These are phyloP conservation scores for Lepidium aucheri DNA, from an alignment of 345 rosid genomes.

Conservation along the genomic window DNA sequence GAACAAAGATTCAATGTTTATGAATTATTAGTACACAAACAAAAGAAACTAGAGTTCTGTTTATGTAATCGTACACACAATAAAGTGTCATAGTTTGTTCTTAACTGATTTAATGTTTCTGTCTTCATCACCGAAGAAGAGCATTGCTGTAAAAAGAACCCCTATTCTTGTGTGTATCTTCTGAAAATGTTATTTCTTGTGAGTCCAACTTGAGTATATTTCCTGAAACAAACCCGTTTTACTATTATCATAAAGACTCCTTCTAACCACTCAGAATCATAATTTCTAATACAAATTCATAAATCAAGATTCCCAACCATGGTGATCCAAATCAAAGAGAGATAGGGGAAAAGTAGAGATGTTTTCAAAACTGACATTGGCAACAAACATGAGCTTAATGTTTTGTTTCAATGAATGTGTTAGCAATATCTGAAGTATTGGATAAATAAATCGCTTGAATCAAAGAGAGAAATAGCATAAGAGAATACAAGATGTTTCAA, in stretches of 20 bases:
- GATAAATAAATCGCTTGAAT: not conserved
- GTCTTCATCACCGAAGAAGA: conserved; percentile 76
- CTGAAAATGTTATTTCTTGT: conserved; percentile 80
- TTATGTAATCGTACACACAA: too few relatives aligned
- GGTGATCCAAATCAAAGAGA: too few relatives aligned
- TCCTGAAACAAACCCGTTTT: conserved; percentile 48
- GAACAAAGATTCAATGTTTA: not conserved
- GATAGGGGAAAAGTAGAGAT: too few relatives aligned
- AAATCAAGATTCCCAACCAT: too few relatives aligned
- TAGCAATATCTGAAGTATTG: too few relatives aligned
- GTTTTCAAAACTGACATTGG: too few relatives aligned
- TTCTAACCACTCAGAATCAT: too few relatives aligned
- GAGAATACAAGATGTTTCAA: not conserved
- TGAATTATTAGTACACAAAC: not conserved
- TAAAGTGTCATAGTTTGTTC: not conserved
- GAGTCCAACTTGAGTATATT: conserved; percentile 64
- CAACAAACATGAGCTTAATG: too few relatives aligned
- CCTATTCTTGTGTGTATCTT: conserved; percentile 60
- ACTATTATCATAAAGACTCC: not conserved
- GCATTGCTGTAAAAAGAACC: conserved; percentile 60
- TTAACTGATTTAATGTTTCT: conserved; percentile 64
- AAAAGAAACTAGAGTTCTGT: not conserved
- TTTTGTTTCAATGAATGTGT: too few relatives aligned
- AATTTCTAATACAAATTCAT: not conserved
- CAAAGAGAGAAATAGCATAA: not conserved